These are phyloP conservation scores for Onygenales sp. DNA, from an alignment of 2,329 filamentous ascomycete genomes.

Conservation along the genomic window DNA sequence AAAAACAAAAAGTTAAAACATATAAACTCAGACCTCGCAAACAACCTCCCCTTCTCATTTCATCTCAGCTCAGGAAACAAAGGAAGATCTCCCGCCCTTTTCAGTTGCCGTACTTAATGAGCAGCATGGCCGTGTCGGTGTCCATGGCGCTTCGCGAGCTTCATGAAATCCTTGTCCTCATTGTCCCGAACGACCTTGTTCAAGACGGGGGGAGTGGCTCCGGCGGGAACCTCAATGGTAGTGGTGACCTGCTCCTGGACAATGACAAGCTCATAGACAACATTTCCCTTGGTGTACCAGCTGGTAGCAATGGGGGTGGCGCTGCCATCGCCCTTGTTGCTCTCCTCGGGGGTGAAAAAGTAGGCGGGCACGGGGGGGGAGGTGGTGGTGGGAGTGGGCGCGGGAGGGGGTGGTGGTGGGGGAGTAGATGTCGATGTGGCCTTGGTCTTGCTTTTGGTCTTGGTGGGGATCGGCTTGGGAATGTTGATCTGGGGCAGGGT, in stretches of 20 bases:
- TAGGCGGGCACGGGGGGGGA: neutral
- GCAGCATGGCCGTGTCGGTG: conserved; percentile 5
- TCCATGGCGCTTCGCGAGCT: conserved; percentile 3
- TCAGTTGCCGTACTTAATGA: neutral
- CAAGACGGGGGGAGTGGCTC: neutral
- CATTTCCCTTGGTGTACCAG: conserved; percentile 7
- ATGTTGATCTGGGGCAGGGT: neutral
- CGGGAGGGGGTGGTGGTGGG: neutral
- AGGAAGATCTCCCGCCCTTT: too few relatives aligned
- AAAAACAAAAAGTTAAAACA: neutral
- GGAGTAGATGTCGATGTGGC: neutral
- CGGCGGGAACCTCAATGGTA: conserved; percentile 4
- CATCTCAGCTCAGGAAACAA: neutral
- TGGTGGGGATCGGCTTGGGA: neutral
- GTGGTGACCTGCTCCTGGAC: conserved; percentile 7
- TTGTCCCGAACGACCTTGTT: neutral
- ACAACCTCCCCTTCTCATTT: neutral
- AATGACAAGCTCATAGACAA: conserved; percentile 10
- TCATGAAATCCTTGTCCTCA: neutral
- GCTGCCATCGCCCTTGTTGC: neutral
- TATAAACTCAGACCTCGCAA: neutral
- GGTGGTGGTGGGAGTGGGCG: neutral
- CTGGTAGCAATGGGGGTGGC: conserved; percentile 4
- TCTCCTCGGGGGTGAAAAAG: neutral
- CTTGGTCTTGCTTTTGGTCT: neutral